Base-by-base conservation (phyloP, 371 early-diverging fungal genomes). In the Saksenaea oblongispora region DNA sequence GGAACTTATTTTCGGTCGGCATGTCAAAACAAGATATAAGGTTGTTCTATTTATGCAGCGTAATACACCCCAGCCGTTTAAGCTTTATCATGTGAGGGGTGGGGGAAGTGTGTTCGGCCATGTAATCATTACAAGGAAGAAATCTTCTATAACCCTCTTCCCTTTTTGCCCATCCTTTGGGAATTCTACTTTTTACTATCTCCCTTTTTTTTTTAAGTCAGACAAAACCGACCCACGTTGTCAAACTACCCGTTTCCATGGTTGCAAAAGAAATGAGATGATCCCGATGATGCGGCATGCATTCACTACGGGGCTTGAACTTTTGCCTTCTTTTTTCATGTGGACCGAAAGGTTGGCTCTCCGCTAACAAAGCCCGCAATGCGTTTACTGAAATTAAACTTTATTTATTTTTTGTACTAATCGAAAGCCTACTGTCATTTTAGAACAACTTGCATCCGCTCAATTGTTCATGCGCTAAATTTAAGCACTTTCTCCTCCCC, bases 41-140 rank as follows among this genome's bases (percentile, higher is more conserved):
- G 51, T 47, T 47, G 51, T 47, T 47, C 51, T 47, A 47, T 47
- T 47, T 47, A 47, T 47, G 51, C 51, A 47, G 51, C 51, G 51
- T 47, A 47, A 47, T 47, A 47, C 51, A 47, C 24, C 51, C n/a
- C 51, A 47, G 51, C 51, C 51, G 51, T 47, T 47, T 47, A 47
- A 47, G 51, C 51, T 47, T 47, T 47, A 47, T 47, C 51, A 47
- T 47, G 51, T 47, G 51, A 47, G 51, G 51, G 51, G 22, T 26
- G 24, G 51, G 22, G 10, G 31, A 31, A 7, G 31, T 7, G 4
- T 31, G 7, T 31, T 4, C 31, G 31, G 31, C 31, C 31, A 31
- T 31, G 31, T 31, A 31, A 31, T 31, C 4, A 7, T 4, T 31
- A 31, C 4, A 31, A 31, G 31, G 31, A 31, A 31, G 7, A 31